Base-by-base conservation (phyloP, 139 green algal species). In the Zygnema cylindricum region DNA sequence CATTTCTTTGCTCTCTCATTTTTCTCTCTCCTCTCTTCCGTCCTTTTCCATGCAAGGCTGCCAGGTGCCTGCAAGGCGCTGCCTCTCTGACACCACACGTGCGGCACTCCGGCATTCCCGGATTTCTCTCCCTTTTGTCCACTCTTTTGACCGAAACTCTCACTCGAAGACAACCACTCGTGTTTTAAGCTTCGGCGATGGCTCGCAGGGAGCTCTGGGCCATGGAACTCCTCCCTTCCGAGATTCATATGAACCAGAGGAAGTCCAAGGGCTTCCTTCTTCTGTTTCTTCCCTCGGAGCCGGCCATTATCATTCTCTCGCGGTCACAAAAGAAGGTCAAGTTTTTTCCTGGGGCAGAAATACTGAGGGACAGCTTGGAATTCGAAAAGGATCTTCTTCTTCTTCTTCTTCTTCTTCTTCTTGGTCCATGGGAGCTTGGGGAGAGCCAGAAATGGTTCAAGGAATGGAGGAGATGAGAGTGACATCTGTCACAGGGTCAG, bases 271-370 rank as follows among this genome's bases (percentile, higher is more conserved):
- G 2, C 77, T 89, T 38, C 84, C 84, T 16, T 11, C 16, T 73
- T 35, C 88, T 7, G 25, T 89, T 33, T 36, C 32, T 30, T 39
- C 36, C n/a, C 71, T 89, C 3, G 84, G 30, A 25, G 84, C 84
- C 21, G 84, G 84, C 25, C 75, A 88, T n/a, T 89, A 89, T 77
- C 84, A 89, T 38, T 88, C 73, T n/a, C 77, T 89, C 21, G 84
- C 84, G 2, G 35, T 89, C 2, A 88, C 84, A 7, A 16, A 16
- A 2, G 35, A 43, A 30, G 84, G 84, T 23, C 38, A 87, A 42
- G 23, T 89, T 42, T 89, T 73, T 73, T 39, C 69, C 1, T 89
- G 84, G 84, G 84, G 84, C 1, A 25, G 84, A 38, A 89, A 89
- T 55, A 3, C 40, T 23, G 84, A 89, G 84, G 84, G 84, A 33